A percentile compares a stretch with the other conserved stretches of the same genome.
These are phyloP conservation scores for Centrapalus pauciflorus DNA, from an alignment of 129 eudicot genomes.

Conservation along the genomic window DNA sequence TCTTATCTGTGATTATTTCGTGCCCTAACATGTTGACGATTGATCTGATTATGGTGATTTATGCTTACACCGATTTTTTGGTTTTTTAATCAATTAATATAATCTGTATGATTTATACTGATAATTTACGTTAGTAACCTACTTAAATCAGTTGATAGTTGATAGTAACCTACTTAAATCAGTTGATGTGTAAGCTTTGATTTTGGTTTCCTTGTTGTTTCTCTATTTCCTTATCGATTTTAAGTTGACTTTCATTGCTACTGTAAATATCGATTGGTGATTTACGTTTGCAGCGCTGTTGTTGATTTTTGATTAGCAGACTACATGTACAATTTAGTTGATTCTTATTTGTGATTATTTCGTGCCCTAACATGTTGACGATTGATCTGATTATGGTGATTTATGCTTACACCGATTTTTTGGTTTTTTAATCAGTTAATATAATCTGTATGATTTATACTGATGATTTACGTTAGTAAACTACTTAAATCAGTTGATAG, in stretches of 20 bases:
- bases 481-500: slow-evolving; percentile 1
- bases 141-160: slow-evolving; percentile 1
- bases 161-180: too few species aligned
- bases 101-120: not conserved
- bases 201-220: not conserved
- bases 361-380: too few species aligned
- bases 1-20: too few species aligned
- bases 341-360: too few species aligned
- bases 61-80: not conserved
- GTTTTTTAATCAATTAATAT: not conserved
- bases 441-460: not conserved
- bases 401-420: not conserved
- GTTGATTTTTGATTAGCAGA: too few species aligned
- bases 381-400: not conserved
- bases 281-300: too few species aligned
- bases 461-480: not conserved
- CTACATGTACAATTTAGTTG: too few species aligned
- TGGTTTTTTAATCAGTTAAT: not conserved
- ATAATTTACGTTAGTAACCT: not conserved
- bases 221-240: not conserved
- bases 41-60: not conserved
- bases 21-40: too few species aligned
- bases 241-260: not conserved
- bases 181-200: slow-evolving; percentile 20
- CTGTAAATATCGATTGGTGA: too few species aligned